Conservation (phyloP, 1,139 yeast genomes). For the Entelexis paramagnoliae region DNA sequence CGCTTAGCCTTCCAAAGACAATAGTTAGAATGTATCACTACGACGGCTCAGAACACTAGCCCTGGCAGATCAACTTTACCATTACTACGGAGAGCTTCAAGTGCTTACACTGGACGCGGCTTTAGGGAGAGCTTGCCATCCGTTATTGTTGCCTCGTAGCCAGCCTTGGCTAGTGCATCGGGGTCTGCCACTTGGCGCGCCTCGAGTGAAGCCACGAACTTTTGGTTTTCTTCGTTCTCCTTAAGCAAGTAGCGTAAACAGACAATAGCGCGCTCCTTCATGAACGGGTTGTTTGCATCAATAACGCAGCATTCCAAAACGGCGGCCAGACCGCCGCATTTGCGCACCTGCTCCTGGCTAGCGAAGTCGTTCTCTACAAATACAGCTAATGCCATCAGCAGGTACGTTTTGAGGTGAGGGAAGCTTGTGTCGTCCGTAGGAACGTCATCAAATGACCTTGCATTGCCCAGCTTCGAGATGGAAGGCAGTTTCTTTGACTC, state of each 20-base stretch:
- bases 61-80: too few species aligned
- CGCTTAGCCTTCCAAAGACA: background rate
- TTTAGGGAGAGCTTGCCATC: constrained; percentile 45
- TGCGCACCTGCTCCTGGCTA: constrained; percentile 60
- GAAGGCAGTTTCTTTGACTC: constrained; percentile 18
- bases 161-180: constrained; percentile 44
- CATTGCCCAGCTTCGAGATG: constrained; percentile 16
- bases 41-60: too few species aligned
- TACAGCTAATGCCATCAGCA: constrained; percentile 15
- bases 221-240: constrained; percentile 58
- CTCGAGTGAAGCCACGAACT: constrained; percentile 55
- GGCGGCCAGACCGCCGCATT: constrained; percentile 56
- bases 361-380: constrained; percentile 20
- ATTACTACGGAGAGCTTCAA: background rate
- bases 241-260: constrained; percentile 61
- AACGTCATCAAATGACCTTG: background rate
- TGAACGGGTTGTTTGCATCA: constrained; percentile 73
- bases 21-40: too few species aligned
- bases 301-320: constrained; percentile 73
- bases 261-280: constrained; percentile 73
- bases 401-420: constrained; percentile 16
- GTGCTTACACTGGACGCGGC: background rate
- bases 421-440: constrained; percentile 14
- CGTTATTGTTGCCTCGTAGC: constrained; percentile 47
- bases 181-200: constrained; percentile 45